Conservation (phyloP, 169 alveolate species). For the Perkinsus chesapeaki region DNA sequence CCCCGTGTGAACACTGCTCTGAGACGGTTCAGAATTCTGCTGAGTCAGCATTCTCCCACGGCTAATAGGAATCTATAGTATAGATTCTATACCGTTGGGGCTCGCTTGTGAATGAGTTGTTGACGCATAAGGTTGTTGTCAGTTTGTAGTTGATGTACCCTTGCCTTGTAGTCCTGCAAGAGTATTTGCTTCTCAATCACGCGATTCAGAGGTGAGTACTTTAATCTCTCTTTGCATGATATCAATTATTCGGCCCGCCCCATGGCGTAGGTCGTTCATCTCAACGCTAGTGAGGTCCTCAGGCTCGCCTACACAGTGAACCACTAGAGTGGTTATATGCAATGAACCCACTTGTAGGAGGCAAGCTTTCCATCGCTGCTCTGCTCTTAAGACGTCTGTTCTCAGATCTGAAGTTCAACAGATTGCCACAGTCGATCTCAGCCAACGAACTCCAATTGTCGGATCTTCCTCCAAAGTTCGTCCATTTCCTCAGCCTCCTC, state of each 20-base stretch:
- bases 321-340: background rate
- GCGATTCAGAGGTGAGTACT: background rate
- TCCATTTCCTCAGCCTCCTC: background rate
- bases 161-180: background rate
- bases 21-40: too few relatives aligned
- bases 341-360: background rate
- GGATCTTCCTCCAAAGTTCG: background rate
- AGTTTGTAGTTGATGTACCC: background rate
- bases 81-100: too few relatives aligned
- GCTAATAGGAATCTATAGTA: too few relatives aligned
- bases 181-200: background rate
- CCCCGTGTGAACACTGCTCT: too few relatives aligned
- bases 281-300: background rate
- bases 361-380: background rate
- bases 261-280: background rate
- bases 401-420: background rate
- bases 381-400: background rate
- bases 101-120: too few relatives aligned
- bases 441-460: background rate
- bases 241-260: background rate
- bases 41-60: too few relatives aligned
- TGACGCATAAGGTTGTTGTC: background rate
- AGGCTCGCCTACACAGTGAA: background rate
- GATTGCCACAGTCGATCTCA: background rate
- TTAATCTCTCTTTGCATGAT: background rate